Base-by-base conservation (phyloP, 2,329 filamentous ascomycete genomes). In the Periconia sp. region DNA sequence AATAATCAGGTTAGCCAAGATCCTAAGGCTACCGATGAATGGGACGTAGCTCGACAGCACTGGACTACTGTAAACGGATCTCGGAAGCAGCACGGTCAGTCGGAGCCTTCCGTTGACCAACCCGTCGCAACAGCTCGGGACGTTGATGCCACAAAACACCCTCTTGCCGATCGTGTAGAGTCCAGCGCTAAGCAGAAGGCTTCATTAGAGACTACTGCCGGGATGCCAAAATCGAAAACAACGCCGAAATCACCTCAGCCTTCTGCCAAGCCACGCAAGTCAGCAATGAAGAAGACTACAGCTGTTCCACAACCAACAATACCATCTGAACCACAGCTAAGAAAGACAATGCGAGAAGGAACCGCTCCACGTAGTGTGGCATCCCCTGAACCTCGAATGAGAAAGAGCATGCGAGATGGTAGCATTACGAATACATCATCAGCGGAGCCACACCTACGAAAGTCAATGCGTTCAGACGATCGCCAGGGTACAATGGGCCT, bases 41-140 rank as follows among this genome's bases (percentile, higher is more conserved):
- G 87, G 88, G 82, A 84, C 48, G 77, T 80, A 39, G 81, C 85
- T 12, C 87, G 86, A 57, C 73, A 80, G 0, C 89, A 86, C 56
- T 90, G 87, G 87, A 83, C 79, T 48, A 81, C 81, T 37, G 68
- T 90, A 5, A 84, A 79, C 6, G 73, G 76, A 2, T 80, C 86
- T 22, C 82, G 85, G 59, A 80, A 84, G 30, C 79, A 79, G 5
- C 79, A 84, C 57, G 75, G 86, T 22, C 82, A 85, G 22, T 69
- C 73, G 5, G 78, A 80, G 22, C 72, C 69, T 2, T 74, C 79
- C 38, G 59, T 65, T 10, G 74, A 77, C 25, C 72, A 71, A 11
- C 56, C 40, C 8, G 30, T 18, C 4, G 11, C 4, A n/a, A n/a
- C n/a, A n/a, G n/a, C n/a, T n/a, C 4, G 28, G 3, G 7, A 13